A percentile compares a stretch with the other conserved stretches of the same genome.
Conservation (phyloP, 495 filamentous ascomycete genomes). For the Chaetomium tenue region DNA sequence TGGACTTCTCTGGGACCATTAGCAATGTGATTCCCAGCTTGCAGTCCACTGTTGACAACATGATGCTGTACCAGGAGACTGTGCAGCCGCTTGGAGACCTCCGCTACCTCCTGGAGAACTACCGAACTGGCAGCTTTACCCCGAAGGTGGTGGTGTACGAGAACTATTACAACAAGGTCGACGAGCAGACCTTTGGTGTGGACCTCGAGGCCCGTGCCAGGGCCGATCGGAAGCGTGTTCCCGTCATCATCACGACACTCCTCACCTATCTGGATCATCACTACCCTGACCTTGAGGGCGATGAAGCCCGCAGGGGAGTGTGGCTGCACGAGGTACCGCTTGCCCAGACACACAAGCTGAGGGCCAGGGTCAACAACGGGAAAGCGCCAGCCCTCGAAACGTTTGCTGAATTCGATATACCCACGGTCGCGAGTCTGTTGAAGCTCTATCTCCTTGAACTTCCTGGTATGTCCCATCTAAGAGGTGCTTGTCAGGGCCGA, state of each 20-base stretch:
- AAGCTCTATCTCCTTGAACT: conserved; percentile 97
- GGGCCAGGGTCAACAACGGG: conserved; percentile 80
- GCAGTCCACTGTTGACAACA: conserved; percentile 92
- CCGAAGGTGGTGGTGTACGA: conserved; percentile 94
- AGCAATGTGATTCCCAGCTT: conserved; percentile 97
- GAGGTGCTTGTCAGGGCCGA: background rate
- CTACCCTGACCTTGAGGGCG: conserved; percentile 96
- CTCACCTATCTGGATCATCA: conserved; percentile 93
- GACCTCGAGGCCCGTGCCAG: conserved; percentile 92
- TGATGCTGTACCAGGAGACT: conserved; percentile 99
- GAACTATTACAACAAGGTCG: conserved; percentile 97
- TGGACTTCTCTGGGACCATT: conserved; percentile 96
- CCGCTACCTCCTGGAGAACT: conserved; percentile 95
- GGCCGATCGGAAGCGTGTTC: conserved; percentile 92
- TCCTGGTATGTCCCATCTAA: conserved; percentile 61
- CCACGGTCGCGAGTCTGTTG: conserved; percentile 87
- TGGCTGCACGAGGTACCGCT: conserved; percentile 94
- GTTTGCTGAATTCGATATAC: conserved; percentile 82
- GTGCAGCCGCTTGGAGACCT: conserved; percentile 90
- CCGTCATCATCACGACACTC: conserved; percentile 86
- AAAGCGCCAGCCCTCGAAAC: conserved; percentile 74
- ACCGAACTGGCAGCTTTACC: conserved; percentile 87
- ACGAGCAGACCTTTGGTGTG: conserved; percentile 96
- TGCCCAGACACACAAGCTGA: conserved; percentile 77
- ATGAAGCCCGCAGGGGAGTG: conserved; percentile 86